Evolutionary conservation across 495 filamentous ascomycete genomes (phyloP), one percentile per base, ranked within the genome.

Genomic region (Astrocystis sublimbata): DNA sequence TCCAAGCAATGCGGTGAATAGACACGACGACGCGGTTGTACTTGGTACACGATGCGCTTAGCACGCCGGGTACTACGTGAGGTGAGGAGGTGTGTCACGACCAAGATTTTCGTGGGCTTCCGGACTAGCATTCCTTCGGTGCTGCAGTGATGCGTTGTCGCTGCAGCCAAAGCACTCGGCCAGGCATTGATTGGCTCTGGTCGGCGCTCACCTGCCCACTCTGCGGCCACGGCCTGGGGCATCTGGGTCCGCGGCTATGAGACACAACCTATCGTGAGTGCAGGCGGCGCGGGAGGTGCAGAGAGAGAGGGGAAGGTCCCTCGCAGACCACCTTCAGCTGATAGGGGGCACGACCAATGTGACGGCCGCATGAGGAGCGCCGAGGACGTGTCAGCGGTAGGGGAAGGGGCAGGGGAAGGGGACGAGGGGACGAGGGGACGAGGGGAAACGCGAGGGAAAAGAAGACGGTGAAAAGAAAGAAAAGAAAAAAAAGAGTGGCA

Each of bases 61-160:
- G n/a, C n/a, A n/a, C n/a, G n/a, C 58, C 36, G 49, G 38, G 1
- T 26, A 36, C 36, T 35, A 31, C 24, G 24, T 46, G 54, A 45
- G 8, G 54, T 33, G 40, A 43, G 56, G 56, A 59, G 56, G 45
- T 59, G 55, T 58, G 55, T 38, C 40, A 62, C 49, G 50, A 17
- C 50, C 43, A 24, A 54, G 23, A 28, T 23, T 49, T 35, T 12
- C 58, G 38, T 31, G 38, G 58, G 42, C 31, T 38, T 30, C 40
- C 51, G 42, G 6, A 31, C 17, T 49, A 45, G 41, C 40, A 42
- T 31, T 15, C 30, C 41, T 40, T 7, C 28, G 50, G 49, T 56
- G 51, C 60, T 64, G 67, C 63, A 64, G 52, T 64, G 69, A 70
- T 72, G 67, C 36, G 70, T 60, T 72, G 70, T 63, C 61, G 65